Evolutionary conservation across 164 flowering plant species (phyloP).

Genomic region (Euptelea pleiosperma): DNA sequence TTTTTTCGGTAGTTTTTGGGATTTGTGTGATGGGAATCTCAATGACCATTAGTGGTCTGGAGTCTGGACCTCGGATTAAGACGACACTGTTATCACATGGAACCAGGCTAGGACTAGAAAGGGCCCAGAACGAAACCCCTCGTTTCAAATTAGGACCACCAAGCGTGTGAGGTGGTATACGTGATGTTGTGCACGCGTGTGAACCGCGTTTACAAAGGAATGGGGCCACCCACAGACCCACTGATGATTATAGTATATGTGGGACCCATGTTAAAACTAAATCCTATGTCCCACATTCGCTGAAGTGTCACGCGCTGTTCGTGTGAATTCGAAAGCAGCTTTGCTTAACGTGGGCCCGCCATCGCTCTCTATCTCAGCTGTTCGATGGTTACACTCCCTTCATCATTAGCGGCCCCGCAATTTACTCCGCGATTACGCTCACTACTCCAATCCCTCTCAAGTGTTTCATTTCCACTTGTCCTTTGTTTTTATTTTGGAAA

Average conservation of each 20-base stretch:
- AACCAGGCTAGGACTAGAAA: no score
- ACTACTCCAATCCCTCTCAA: neutral
- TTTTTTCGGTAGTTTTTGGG: no score
- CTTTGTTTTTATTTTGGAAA: no score
- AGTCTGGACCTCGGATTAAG: no score
- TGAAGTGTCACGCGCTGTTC: neutral
- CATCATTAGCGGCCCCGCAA: constrained; percentile 15
- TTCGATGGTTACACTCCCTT: neutral
- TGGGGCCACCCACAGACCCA: no score
- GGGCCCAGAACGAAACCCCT: no score
- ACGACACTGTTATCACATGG: no score
- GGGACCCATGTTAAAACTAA: neutral
- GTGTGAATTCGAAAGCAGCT: constrained; percentile 8
- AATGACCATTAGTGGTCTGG: no score
- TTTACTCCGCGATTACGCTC: constrained; percentile 20
- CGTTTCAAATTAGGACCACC: no score
- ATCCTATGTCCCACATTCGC: neutral
- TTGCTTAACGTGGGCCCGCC: constrained; percentile 1
- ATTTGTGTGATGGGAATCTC: no score
- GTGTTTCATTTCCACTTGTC: neutral
- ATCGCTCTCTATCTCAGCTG: constrained; percentile 17
- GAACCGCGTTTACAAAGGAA: no score
- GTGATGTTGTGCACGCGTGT: neutral
- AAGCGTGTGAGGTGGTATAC: no score
- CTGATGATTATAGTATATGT: neutral